Base-by-base conservation (phyloP, 495 filamentous ascomycete genomes). In the Chaetomium cochliodes region DNA sequence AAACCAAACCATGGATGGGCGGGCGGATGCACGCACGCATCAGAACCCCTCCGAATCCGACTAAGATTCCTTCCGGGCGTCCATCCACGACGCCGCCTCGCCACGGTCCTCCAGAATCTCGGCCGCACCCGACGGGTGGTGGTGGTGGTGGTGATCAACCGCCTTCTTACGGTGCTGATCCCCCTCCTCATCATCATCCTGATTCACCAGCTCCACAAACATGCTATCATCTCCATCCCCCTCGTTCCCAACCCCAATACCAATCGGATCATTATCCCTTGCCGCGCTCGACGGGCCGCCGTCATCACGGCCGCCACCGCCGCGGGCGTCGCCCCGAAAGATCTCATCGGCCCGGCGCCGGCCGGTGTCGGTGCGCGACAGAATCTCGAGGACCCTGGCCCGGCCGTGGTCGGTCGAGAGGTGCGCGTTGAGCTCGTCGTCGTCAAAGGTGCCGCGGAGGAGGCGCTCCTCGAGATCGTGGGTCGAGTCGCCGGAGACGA, bases 191-290 rank as follows among this genome's bases (percentile, higher is more conserved):
- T 81, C 80, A 37, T 84, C 81, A 30, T 81, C 81, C 22, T 79
- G 72, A 58, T 83, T 79, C 0, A 80, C 81, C 16, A 84, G 65
- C 37, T 84, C 83, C 42, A 78, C 72, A 66, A 84, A 85, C 79
- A 85, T 83, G 69, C 76, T 79, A 60, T 81, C 76, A 16, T 80
- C 79, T 12, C 76, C 75, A 12, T 75, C 76, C n/a, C 79, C 78
- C 47, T 80, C 80, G 11, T 77, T 71, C 2, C 77, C 76, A 3
- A 70, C 63, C 22, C 68, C 70, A 15, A 72, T 73, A 6, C 72
- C 73, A 41, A 77, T 62, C 6, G 70, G 72, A 18, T 75, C 74
- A 39, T 73, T 71, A 23, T 71, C 65, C 37, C 64, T 65, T 13
- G 51, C n/a, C 3, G 52, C 54, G 11, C 46, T 51, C 18, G 49